phyloP scores from a whole-genome alignment of 352 stramenopile species.

The Pythium rishiriense region DNA sequence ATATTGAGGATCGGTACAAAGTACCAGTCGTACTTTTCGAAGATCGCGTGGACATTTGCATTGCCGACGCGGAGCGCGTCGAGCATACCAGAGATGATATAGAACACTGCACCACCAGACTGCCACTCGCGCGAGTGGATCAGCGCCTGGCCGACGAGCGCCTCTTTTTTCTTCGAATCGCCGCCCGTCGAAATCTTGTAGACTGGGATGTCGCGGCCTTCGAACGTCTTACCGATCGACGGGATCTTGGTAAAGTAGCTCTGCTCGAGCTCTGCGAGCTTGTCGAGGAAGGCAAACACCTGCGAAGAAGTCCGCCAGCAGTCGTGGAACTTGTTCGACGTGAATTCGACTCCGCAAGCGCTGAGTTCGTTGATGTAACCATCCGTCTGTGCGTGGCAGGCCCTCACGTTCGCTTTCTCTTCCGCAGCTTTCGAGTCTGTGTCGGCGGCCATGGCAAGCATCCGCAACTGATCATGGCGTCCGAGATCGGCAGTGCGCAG shows the following conservation, averaged over 20 bases:
- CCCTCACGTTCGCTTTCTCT: slow-evolving; percentile 14
- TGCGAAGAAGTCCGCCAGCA: slow-evolving; percentile 32
- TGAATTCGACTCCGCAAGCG: slow-evolving; percentile 9
- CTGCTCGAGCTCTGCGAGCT: slow-evolving; percentile 20
- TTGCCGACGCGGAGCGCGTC: slow-evolving; percentile 22
- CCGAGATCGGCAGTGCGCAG: background rate
- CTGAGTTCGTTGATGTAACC: slow-evolving; percentile 12
- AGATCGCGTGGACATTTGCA: slow-evolving; percentile 18
- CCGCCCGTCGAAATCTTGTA: slow-evolving; percentile 35
- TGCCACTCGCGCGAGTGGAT: slow-evolving; percentile 43
- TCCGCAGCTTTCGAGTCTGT: slow-evolving; percentile 1
- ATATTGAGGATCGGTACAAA: slow-evolving; percentile 42
- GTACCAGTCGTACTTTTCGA: slow-evolving; percentile 39
- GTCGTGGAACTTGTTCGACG: slow-evolving; percentile 33
- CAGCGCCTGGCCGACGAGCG: slow-evolving; percentile 31
- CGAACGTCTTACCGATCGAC: slow-evolving; percentile 27
- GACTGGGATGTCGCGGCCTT: slow-evolving; percentile 24
- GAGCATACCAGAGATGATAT: slow-evolving; percentile 28
- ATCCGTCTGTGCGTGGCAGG: slow-evolving; percentile 11
- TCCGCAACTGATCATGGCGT: background rate
- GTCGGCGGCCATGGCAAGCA: background rate
- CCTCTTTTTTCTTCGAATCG: slow-evolving; percentile 7
- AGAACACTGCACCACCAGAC: slow-evolving; percentile 26
- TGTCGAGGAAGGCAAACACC: slow-evolving; percentile 32
- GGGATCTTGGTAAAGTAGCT: slow-evolving; percentile 30